Evolutionary conservation across 805 yeast species (phyloP), one percentile per base, ranked within the genome.

Genomic region (Ogataea pignaliae): DNA sequence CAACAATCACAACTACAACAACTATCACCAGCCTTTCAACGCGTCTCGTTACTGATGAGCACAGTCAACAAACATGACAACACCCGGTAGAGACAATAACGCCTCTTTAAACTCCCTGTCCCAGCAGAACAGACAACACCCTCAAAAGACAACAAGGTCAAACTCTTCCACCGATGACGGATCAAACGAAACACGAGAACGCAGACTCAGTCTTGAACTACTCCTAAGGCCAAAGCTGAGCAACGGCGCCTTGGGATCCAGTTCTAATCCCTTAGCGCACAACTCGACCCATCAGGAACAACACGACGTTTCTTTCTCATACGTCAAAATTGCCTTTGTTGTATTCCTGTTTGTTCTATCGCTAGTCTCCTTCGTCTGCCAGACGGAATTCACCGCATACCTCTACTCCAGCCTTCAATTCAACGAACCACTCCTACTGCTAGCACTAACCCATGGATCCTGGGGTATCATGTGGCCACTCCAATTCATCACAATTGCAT

Each of bases 341-440:
- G 63, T 67, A 3, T 50, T 65, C 1, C 69, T 84, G 2, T 72
- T 81, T 35, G 12, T 70, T 1, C 45, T 77, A 1, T 75, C 84
- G 0, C 51, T 81, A 46, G 55, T 76, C 8, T 56, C 89, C 3
- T 88, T 88, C 64, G 89, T 88, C 4, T 56, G 73, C 13, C 96
- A 88, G 59, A 88, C 96, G 0, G 96, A 88, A 59, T 69, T 82
- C 47, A 86, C 95, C 2, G 75, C 88, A 7, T 81, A 81, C 44
- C 72, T 88, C 6, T 83, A 86, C 57, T 67, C 71, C 29, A 59
- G 68, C 8, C 60, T 72, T 21, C 75, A 72, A 3, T 88, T 79
- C 61, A 60, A 74, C 41, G 89, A 87, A 56, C 96, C 96, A 0
- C 69, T 86, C 17, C 61, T 87, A 18, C 65, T 83, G 43, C 64